These are phyloP conservation scores for Fistulinella cinereoalba DNA, from an alignment of 1,284 basidiomycete genomes.

Conservation along the genomic window DNA sequence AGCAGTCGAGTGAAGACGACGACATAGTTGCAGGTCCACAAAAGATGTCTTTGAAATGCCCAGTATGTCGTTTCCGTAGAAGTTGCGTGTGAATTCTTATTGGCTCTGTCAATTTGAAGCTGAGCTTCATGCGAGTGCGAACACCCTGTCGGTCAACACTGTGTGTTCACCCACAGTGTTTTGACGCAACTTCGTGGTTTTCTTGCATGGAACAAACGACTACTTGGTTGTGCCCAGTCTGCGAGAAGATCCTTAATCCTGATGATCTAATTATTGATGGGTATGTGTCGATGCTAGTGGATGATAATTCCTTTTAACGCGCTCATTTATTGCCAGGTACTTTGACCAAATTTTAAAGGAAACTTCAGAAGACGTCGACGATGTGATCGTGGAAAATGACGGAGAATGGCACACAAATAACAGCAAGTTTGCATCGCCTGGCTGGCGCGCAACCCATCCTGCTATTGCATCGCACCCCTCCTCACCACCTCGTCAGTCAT, in stretches of 20 bases:
- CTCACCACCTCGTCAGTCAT: conserved; percentile 35
- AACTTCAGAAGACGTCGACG: conserved; percentile 80
- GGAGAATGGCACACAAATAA: conserved; percentile 95
- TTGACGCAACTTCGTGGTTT: conserved; percentile 94
- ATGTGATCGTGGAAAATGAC: conserved; percentile 91
- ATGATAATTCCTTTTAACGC: not conserved
- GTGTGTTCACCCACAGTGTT: conserved; percentile 94
- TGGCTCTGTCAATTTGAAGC: too few species aligned
- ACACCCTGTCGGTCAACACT: conserved; percentile 82
- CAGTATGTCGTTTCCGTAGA: conserved; percentile 52
- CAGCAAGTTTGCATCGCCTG: conserved; percentile 73
- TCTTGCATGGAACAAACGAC: conserved; percentile 96
- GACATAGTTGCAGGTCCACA: conserved; percentile 86
- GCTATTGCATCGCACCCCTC: conserved; percentile 25
- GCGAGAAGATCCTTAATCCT: conserved; percentile 74
- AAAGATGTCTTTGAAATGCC: conserved; percentile 88
- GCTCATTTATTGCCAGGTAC: conserved; percentile 49
- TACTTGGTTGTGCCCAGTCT: conserved; percentile 96
- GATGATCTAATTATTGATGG: conserved; percentile 91
- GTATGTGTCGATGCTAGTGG: conserved; percentile 44
- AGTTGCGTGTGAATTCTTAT: too few species aligned
- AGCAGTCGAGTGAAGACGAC: conserved; percentile 67
- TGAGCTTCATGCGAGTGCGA: conserved; percentile 85
- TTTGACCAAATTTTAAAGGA: conserved; percentile 78
- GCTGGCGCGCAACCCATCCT: conserved; percentile 63